Base-by-base conservation (phyloP, 805 yeast species). In the Candida methanosorbosa region DNA sequence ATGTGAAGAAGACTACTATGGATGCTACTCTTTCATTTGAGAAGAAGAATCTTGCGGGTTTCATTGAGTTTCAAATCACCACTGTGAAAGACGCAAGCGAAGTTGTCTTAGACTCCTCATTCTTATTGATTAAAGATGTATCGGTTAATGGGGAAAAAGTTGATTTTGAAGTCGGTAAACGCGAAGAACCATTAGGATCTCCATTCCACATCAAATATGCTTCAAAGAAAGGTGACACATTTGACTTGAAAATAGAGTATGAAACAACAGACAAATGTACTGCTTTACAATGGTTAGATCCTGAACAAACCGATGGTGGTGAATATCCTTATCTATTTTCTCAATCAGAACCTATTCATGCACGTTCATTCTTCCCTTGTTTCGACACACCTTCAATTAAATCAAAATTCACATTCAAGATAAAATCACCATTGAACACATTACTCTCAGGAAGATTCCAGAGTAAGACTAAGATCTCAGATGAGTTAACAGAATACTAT, bases 341-440 rank as follows among this genome's bases (percentile, higher is more conserved):
- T 9, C 96, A 87, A 59, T 74, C 94, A 52, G 94, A 87, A 61
- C 87, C 95, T 25, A 86, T 83, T 43, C 95, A 87, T 51, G 92
- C 95, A 6, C 70, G 96, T 49, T 73, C 90, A 13, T 66, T 86
- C 50, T 79, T 82, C 61, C 96, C 96, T 8, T 82, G 86, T 48
- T 87, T 87, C 52, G 96, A 87, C 56, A 86, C 96, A 0, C 95
- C 96, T 2, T 70, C 90, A 0, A 69, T 86, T 21, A 87, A 87
- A 54, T 70, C 87, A 2, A 65, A 78, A 1, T 82, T 68, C 49
- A 54, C 61, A 14, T 76, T 79, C 42, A 61, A 60, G 18, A 75
- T 82, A 35, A 67, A 57, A 28, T 82, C 94, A 2, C 69, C 75
- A 13, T 65, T 72, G 36, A 82, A 82, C n/a, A 74, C 75, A 4